These are phyloP conservation scores for Elsinoe fawcettii DNA, from an alignment of 2,329 filamentous ascomycete species.

Conservation along the genomic window DNA sequence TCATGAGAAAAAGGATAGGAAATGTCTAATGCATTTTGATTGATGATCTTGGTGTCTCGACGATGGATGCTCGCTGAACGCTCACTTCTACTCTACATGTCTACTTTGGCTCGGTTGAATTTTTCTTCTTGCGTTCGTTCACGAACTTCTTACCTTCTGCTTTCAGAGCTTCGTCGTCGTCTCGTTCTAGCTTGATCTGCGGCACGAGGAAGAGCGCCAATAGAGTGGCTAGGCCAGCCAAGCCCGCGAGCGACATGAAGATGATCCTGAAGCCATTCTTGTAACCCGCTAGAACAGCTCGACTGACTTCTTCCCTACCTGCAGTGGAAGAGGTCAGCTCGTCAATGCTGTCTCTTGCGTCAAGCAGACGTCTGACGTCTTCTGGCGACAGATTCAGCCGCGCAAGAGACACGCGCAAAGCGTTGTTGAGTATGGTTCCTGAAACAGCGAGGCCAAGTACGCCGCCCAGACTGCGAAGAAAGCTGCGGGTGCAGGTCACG, in stretches of 20 bases:
- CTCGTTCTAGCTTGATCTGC: constrained; percentile 22
- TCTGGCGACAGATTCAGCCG: constrained; percentile 46
- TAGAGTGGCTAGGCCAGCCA: constrained; percentile 31
- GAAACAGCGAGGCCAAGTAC: constrained; percentile 31
- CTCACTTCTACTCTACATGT: not conserved
- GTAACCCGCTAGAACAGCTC: constrained; percentile 31
- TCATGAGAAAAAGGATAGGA: too few relatives aligned
- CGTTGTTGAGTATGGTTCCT: constrained; percentile 30
- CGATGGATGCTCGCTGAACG: not conserved
- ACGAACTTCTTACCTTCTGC: constrained; percentile 15
- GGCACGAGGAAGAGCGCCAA: constrained; percentile 33
- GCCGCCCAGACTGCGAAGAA: constrained; percentile 33
- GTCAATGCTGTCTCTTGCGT: constrained; percentile 23
- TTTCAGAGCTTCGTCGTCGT: constrained; percentile 17
- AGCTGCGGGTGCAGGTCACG: constrained; percentile 34
- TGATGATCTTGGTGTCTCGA: too few relatives aligned
- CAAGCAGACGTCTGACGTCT: constrained; percentile 23
- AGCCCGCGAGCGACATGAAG: constrained; percentile 32
- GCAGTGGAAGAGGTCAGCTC: constrained; percentile 15
- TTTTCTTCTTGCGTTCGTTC: not conserved
- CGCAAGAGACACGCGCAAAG: constrained; percentile 37
- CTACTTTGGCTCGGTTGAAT: not conserved
- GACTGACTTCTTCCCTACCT: constrained; percentile 24
- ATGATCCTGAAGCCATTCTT: constrained; percentile 34
- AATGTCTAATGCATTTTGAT: too few relatives aligned